Evolutionary conservation across 1,284 basidiomycete genomes (phyloP).

Genomic region (Ganoderma lucidum): DNA sequence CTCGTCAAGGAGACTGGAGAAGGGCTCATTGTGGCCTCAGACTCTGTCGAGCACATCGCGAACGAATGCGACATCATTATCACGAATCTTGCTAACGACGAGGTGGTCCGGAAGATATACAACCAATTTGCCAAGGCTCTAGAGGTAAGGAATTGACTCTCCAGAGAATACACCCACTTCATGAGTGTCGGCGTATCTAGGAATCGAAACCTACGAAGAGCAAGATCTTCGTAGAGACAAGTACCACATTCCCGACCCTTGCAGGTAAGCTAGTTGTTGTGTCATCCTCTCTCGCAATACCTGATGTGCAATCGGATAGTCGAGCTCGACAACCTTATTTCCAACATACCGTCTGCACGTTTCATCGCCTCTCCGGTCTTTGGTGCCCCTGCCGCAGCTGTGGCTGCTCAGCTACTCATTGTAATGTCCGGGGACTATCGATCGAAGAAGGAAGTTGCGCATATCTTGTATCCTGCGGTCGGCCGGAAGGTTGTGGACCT

Average conservation of each 20-base stretch:
- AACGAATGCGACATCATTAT: conserved; percentile 82
- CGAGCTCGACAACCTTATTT: conserved; percentile 77
- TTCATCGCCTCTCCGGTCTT: conserved; percentile 87
- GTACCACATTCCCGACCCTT: conserved; percentile 80
- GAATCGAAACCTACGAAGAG: conserved; percentile 42
- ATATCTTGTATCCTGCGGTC: conserved; percentile 81
- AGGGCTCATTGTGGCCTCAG: conserved; percentile 60
- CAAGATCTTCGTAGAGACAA: conserved; percentile 86
- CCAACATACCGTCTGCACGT: conserved; percentile 65
- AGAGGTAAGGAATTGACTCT: conserved; percentile 42
- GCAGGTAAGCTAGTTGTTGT: conserved; percentile 55
- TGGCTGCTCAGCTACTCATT: conserved; percentile 74
- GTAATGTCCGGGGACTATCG: conserved; percentile 87
- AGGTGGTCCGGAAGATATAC: conserved; percentile 77
- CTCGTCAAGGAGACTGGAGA: conserved; percentile 63
- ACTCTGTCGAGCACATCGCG: conserved; percentile 62
- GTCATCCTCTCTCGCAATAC: neutral
- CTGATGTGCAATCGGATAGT: conserved; percentile 44
- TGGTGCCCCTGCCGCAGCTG: conserved; percentile 75
- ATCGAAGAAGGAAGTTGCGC: conserved; percentile 83
- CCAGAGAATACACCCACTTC: too few relatives aligned
- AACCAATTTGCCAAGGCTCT: conserved; percentile 68
- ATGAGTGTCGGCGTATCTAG: conserved; percentile 3
- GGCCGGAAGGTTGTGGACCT: conserved; percentile 80
- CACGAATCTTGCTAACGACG: conserved; percentile 80